Evolutionary conservation across 108 stramenopile species (phyloP).

Genomic region (Skeletonema potamos): DNA sequence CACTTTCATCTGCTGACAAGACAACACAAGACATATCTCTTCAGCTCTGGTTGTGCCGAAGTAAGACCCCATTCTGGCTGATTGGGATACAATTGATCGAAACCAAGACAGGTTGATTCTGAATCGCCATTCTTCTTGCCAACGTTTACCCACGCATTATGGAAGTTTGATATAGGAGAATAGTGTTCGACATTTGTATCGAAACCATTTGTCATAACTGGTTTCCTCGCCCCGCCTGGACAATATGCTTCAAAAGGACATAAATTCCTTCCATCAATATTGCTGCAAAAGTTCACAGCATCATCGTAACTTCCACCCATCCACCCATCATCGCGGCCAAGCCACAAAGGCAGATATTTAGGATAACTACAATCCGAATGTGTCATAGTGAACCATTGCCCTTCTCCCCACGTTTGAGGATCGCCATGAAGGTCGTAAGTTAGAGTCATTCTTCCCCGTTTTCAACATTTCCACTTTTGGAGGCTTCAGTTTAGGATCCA

Average conservation of each 20-base stretch:
- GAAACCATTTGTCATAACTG: not conserved
- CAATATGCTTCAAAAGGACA: conserved; percentile 33
- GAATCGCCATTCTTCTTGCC: not conserved
- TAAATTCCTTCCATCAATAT: conserved; percentile 1
- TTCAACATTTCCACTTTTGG: not conserved
- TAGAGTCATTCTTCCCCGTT: not conserved
- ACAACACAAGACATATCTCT: not conserved
- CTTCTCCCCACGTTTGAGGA: conserved; percentile 5
- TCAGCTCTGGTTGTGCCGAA: not conserved
- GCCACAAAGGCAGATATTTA: not conserved
- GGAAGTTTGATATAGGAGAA: not conserved
- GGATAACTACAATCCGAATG: conserved; percentile 7
- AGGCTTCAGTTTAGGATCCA: not conserved
- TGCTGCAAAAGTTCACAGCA: conserved; percentile 10
- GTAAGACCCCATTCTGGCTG: not conserved
- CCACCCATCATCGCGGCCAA: conserved; percentile 16
- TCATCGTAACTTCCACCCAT: conserved; percentile 8
- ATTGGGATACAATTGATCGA: not conserved
- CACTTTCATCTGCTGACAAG: conserved; percentile 24
- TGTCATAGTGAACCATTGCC: conserved; percentile 5
- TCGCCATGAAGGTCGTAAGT: conserved; percentile 11
- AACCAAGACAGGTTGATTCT: not conserved
- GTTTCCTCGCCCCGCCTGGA: conserved; percentile 23
- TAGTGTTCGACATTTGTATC: not conserved
- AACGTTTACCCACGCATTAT: not conserved